phyloP scores from a whole-genome alignment of 2,329 filamentous ascomycete genomes.

The Ascosphaera aggregata region DNA sequence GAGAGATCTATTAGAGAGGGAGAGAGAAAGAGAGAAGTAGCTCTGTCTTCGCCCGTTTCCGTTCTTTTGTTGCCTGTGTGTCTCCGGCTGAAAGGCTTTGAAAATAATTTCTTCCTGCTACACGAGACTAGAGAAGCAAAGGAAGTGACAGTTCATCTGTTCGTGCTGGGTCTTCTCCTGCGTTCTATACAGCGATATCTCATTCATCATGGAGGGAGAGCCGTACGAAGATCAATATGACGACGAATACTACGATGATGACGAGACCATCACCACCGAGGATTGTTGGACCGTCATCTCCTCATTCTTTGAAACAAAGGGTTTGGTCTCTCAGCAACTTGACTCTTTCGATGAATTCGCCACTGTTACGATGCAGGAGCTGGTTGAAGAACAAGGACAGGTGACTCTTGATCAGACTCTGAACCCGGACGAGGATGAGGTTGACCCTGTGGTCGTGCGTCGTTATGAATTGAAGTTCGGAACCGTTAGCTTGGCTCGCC shows the following conservation, averaged over 20 bases:
- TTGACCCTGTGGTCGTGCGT: conserved; percentile 57
- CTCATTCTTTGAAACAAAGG: conserved; percentile 89
- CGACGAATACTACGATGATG: conserved; percentile 43
- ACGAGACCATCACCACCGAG: conserved; percentile 68
- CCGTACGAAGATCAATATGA: conserved; percentile 42
- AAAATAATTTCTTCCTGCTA: too few relatives aligned
- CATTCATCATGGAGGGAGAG: conserved; percentile 27
- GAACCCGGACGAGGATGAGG: conserved; percentile 47
- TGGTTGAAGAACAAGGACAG: conserved; percentile 76
- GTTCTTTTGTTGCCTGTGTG: too few relatives aligned
- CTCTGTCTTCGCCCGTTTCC: too few relatives aligned
- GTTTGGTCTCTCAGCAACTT: conserved; percentile 88
- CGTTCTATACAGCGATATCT: conserved; percentile 3
- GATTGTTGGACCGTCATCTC: conserved; percentile 98
- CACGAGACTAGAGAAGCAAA: too few relatives aligned
- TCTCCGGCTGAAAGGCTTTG: too few relatives aligned
- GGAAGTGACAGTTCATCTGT: too few relatives aligned
- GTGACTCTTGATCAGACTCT: conserved; percentile 89
- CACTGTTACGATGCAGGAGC: conserved; percentile 76
- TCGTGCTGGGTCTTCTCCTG: too few relatives aligned
- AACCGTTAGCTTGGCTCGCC: conserved; percentile 66
- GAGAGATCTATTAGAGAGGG: too few relatives aligned
- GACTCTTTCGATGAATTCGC: conserved; percentile 98
- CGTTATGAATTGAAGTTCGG: conserved; percentile 93
- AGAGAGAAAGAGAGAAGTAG: too few relatives aligned